Evolutionary conservation across 306 rosid genomes (phyloP).

Genomic region (Alnus glutinosa): DNA sequence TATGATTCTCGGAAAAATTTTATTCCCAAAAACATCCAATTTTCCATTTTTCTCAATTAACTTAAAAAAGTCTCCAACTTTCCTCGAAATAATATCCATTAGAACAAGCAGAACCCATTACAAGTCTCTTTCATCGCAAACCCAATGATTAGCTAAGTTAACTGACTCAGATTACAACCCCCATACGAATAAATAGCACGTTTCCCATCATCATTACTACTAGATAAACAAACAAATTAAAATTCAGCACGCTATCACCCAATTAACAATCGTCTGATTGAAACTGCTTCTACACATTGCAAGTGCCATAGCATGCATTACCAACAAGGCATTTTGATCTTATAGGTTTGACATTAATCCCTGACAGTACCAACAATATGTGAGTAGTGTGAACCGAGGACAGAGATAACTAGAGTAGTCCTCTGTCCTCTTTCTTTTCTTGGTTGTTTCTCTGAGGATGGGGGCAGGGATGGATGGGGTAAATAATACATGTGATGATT

Average conservation of each 20-base stretch:
- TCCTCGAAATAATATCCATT: neutral
- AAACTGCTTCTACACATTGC: no score
- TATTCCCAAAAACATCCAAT: neutral
- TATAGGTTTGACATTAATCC: no score
- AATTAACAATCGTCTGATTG: no score
- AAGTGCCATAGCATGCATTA: no score
- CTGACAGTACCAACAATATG: no score
- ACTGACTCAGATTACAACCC: conserved; percentile 30
- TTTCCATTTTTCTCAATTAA: neutral
- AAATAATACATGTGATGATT: conserved; percentile 4
- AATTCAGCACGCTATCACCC: no score
- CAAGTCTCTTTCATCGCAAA: neutral
- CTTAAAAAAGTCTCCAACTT: neutral
- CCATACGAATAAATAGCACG: conserved; percentile 10
- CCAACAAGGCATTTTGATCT: no score
- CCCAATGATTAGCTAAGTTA: conserved; percentile 22
- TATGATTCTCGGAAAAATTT: neutral
- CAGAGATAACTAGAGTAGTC: no score
- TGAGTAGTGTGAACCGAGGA: no score
- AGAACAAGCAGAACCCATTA: neutral
- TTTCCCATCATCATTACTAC: no score
- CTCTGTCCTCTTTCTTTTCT: neutral
- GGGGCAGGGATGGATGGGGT: neutral
- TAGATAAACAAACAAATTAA: no score
- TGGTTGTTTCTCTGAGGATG: neutral